phyloP scores from a whole-genome alignment of 106 monocot genomes.

The Allium cepa region DNA sequence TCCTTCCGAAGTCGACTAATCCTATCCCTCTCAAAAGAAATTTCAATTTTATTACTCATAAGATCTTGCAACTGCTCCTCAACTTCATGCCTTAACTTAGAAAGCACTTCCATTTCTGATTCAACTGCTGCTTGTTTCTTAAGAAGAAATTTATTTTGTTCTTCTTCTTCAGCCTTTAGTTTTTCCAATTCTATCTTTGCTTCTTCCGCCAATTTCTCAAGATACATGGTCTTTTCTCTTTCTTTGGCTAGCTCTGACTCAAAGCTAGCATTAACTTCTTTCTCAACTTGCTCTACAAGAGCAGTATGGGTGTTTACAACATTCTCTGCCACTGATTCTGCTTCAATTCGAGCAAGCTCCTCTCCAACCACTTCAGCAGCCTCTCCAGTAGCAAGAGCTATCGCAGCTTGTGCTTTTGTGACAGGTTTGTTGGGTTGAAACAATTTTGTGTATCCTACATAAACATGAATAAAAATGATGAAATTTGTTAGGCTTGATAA shows the following conservation, averaged over 20 bases:
- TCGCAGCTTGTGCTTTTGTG: slow-evolving; percentile 92
- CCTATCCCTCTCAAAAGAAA: slow-evolving; percentile 72
- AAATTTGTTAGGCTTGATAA: too few species aligned
- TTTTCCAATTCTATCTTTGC: slow-evolving; percentile 64
- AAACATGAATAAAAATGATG: neutral
- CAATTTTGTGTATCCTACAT: slow-evolving; percentile 81
- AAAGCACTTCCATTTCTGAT: slow-evolving; percentile 90
- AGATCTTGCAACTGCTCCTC: slow-evolving; percentile 80
- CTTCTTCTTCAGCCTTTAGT: slow-evolving; percentile 68
- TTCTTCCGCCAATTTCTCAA: slow-evolving; percentile 90
- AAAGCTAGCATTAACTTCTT: slow-evolving; percentile 87
- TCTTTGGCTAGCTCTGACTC: slow-evolving; percentile 72
- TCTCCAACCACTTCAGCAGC: slow-evolving; percentile 75
- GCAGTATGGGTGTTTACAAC: slow-evolving; percentile 82
- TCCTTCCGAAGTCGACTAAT: slow-evolving; percentile 56
- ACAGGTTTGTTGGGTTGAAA: slow-evolving; percentile 97
- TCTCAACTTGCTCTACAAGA: slow-evolving; percentile 82
- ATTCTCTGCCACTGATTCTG: slow-evolving; percentile 82
- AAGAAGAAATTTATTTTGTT: slow-evolving; percentile 59
- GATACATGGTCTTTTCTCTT: slow-evolving; percentile 65
- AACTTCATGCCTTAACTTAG: slow-evolving; percentile 60
- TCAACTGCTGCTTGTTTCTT: slow-evolving; percentile 68
- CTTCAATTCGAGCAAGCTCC: slow-evolving; percentile 90
- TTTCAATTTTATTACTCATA: slow-evolving; percentile 53
- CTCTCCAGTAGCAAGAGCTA: slow-evolving; percentile 86